Base-by-base conservation (phyloP, 2,329 filamentous ascomycete species). In the Nothophaeocryptopus gaeumannii region DNA sequence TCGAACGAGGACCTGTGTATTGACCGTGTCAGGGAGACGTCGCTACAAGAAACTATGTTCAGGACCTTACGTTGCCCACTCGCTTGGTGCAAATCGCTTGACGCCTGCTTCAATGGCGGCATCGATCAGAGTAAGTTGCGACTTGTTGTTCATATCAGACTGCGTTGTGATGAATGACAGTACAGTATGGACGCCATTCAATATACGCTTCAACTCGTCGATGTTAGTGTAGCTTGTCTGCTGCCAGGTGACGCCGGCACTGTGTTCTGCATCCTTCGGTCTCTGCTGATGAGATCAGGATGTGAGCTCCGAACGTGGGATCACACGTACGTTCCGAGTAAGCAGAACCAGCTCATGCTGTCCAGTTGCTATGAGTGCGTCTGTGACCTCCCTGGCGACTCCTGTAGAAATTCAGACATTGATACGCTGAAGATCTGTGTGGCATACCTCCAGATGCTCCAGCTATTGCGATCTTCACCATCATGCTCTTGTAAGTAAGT, bases 321-420 rank as follows among this genome's bases (percentile, higher is more conserved):
- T 20, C 2, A 26, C 15, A 15, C 30, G 16, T 45, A 76, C 76
- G 41, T 70, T 74, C 55, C 79, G 70, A 1, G 72, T 77, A 2
- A 83, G 62, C 14, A 83, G 67, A 0, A 71, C 63, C 39, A 84
- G 77, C 0, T 80, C 68, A 49, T 84, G 80, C 46, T 75, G 79
- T 8, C 70, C 69, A 3, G 69, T 68, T 2, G 72, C 72, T 2
- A 78, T 58, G 0, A 82, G 67, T 3, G 65, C 70, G 50, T 81
- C 78, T 15, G 82, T 64, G 8, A 83, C 60, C 59, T 81, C 79
- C 36, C 66, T 70, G 2, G 74, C 76, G 39, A 83, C 30, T 3
- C 40, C 40, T 43, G 13, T 8, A 12, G 12, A 15, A 15, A 5
- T 3, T 14, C 34, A 12, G 14, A 11, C 11, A 14, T 2, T 16